phyloP scores from a whole-genome alignment of 108 stramenopile genomes.

The Cyclotella distinguenda region DNA sequence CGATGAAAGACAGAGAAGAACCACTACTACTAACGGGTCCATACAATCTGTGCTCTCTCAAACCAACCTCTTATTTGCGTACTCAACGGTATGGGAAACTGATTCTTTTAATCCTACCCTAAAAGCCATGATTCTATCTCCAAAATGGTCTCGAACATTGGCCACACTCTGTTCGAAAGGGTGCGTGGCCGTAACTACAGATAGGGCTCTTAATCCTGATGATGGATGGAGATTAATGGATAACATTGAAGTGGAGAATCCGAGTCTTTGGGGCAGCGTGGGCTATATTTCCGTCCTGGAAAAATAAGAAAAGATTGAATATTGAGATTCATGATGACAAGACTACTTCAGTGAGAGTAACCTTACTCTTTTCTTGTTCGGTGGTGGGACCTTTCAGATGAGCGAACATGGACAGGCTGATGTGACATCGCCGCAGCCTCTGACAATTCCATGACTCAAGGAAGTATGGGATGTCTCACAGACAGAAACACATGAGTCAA shows the following conservation, averaged over 20 bases:
- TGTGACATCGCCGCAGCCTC: too few species aligned
- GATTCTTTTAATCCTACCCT: constrained; percentile 52
- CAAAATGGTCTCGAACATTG: constrained; percentile 66
- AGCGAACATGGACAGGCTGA: too few species aligned
- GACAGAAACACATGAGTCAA: too few species aligned
- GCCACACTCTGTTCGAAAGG: constrained; percentile 49
- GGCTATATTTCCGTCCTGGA: constrained; percentile 63
- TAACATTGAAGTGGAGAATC: constrained; percentile 77
- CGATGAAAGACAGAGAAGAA: neutral
- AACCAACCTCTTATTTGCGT: constrained; percentile 69
- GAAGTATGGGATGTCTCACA: too few species aligned
- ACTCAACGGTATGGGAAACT: constrained; percentile 64
- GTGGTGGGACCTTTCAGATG: too few species aligned
- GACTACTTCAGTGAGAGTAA: neutral
- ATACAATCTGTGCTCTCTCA: constrained; percentile 46
- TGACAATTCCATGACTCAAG: too few species aligned
- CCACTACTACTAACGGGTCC: neutral
- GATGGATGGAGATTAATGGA: constrained; percentile 72
- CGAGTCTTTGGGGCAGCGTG: constrained; percentile 59
- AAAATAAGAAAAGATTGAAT: constrained; percentile 14
- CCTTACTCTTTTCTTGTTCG: neutral
- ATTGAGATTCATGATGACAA: neutral
- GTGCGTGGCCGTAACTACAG: constrained; percentile 74
- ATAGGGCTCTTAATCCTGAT: constrained; percentile 62
- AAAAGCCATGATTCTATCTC: constrained; percentile 59